Conservation (phyloP, 202 grass and related monocot species). For the Hordeum pubiflorum region DNA sequence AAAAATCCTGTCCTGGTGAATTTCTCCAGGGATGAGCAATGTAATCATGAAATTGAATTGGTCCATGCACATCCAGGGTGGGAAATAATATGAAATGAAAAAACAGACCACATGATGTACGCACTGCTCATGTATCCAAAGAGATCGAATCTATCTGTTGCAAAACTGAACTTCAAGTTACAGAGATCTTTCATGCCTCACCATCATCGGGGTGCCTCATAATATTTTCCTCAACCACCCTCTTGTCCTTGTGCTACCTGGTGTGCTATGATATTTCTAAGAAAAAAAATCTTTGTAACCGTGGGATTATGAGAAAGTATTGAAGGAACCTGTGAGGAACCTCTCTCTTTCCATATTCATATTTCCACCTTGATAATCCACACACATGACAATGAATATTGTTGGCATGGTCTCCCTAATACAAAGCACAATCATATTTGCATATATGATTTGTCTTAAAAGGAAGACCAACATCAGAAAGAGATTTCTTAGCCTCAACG, state of each 20-base stretch:
- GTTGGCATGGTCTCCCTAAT: neutral
- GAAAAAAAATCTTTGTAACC: neutral
- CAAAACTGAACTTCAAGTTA: neutral
- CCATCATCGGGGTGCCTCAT: neutral
- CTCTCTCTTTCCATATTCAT: neutral
- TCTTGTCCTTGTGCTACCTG: neutral
- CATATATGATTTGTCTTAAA: neutral
- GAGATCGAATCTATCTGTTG: neutral
- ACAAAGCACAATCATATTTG: neutral
- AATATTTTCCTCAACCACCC: neutral
- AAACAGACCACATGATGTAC: neutral
- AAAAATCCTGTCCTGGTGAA: neutral
- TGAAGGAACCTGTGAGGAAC: neutral
- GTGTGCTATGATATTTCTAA: neutral
- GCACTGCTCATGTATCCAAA: neutral
- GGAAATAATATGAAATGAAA: neutral
- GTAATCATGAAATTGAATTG: neutral
- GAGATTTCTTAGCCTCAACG: neutral
- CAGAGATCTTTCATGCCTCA: neutral
- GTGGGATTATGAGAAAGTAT: neutral
- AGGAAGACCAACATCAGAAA: neutral
- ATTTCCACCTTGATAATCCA: neutral
- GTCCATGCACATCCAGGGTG: neutral
- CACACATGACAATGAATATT: neutral
- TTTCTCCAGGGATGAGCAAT: neutral